Conservation (phyloP, 2,329 filamentous ascomycete species). For the Iodosphaeria phyllophila region DNA sequence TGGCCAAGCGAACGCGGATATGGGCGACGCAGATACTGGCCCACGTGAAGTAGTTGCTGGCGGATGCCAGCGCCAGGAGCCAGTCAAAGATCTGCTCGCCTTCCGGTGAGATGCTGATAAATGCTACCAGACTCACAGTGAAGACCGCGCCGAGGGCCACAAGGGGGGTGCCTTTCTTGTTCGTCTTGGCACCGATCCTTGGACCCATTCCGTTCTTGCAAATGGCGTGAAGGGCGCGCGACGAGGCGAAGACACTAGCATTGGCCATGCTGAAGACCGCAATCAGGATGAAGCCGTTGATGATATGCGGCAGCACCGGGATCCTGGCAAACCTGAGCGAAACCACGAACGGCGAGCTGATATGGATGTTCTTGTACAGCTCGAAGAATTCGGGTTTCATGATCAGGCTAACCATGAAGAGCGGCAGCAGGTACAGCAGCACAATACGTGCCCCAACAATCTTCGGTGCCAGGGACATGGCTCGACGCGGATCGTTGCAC, state of each 20-base stretch:
- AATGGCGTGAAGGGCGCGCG: slow-evolving; percentile 17
- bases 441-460: slow-evolving; percentile 20
- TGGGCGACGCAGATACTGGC: slow-evolving; percentile 24
- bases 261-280: slow-evolving; percentile 19
- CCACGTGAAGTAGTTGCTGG: slow-evolving; percentile 29
- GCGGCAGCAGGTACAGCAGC: slow-evolving; percentile 18
- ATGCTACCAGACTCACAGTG: no score
- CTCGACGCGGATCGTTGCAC: slow-evolving; percentile 16
- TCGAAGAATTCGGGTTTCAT: slow-evolving; percentile 10
- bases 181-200: slow-evolving; percentile 7
- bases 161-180: no score
- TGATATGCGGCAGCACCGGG: slow-evolving; percentile 10
- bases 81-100: no score
- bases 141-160: no score
- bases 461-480: slow-evolving; percentile 19
- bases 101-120: no score
- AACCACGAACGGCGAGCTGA: slow-evolving; percentile 9
- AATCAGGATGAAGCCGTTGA: slow-evolving; percentile 18
- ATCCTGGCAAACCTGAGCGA: slow-evolving; percentile 11
- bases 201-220: slow-evolving; percentile 17
- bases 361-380: not conserved
- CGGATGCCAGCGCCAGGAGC: slow-evolving; percentile 25
- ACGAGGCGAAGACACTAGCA: slow-evolving; percentile 20
- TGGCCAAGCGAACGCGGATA: slow-evolving; percentile 23
- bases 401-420: slow-evolving; percentile 16